phyloP scores from a whole-genome alignment of 768 basidiomycete genomes.

The Tulasnella sp. region DNA sequence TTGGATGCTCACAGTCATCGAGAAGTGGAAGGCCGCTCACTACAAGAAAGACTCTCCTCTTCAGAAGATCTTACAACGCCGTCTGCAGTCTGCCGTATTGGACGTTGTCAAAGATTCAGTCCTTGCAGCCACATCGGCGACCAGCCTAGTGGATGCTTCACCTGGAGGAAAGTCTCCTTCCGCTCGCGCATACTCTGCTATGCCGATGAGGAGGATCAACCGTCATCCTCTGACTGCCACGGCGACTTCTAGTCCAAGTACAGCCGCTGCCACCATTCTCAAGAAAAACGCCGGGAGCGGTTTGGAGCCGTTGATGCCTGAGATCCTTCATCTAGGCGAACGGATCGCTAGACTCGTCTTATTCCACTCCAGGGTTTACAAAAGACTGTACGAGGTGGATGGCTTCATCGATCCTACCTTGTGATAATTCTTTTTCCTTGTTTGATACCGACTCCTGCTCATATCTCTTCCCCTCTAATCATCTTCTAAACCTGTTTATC shows the following conservation, averaged over 20 bases:
- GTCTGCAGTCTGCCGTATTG: constrained; percentile 55
- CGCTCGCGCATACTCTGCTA: constrained; percentile 9
- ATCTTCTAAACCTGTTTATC: constrained; percentile 46
- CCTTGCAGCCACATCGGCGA: constrained; percentile 21
- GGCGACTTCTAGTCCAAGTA: constrained; percentile 25
- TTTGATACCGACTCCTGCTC: too few species aligned
- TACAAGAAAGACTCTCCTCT: constrained; percentile 52
- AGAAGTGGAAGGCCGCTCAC: constrained; percentile 62
- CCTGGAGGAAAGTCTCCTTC: constrained; percentile 13
- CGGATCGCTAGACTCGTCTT: constrained; percentile 60
- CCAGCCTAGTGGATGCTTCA: background rate
- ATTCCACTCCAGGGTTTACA: constrained; percentile 66
- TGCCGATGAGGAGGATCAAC: constrained; percentile 21
- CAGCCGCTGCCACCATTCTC: background rate
- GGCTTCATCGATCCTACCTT: constrained; percentile 39
- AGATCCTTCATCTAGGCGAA: constrained; percentile 57
- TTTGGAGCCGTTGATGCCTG: constrained; percentile 60
- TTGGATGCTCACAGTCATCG: constrained; percentile 46
- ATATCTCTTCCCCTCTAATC: constrained; percentile 36
- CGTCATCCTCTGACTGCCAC: constrained; percentile 26
- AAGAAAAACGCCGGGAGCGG: constrained; percentile 37
- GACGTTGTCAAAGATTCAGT: constrained; percentile 42
- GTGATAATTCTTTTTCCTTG: constrained; percentile 32
- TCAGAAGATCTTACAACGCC: constrained; percentile 47
- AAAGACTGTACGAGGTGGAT: constrained; percentile 64